phyloP scores from a whole-genome alignment of 2,329 filamentous ascomycete genomes.

The Drechmeria coniospora region DNA sequence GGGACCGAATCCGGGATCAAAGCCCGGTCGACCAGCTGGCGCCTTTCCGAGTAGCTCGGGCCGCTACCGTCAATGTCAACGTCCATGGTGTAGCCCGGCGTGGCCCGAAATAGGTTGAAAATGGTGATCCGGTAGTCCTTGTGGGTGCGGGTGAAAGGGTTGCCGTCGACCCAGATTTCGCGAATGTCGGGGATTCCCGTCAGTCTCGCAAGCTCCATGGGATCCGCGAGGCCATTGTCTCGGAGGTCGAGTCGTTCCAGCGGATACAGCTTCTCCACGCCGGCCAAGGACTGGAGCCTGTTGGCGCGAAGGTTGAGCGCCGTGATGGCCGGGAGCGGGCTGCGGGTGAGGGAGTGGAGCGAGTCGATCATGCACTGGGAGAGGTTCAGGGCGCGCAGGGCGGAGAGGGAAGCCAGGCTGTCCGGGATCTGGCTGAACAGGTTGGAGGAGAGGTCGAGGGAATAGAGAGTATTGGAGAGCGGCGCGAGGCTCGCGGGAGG shows the following conservation, averaged over 20 bases:
- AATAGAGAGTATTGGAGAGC: conserved; percentile 75
- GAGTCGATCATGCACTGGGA: conserved; percentile 98
- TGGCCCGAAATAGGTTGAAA: conserved; percentile 88
- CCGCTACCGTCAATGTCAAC: conserved; percentile 74
- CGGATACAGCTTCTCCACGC: conserved; percentile 76
- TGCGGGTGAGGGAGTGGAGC: conserved; percentile 70
- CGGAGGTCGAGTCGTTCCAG: conserved; percentile 81
- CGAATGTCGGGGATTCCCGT: conserved; percentile 83
- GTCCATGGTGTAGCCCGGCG: conserved; percentile 81
- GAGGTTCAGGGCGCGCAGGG: conserved; percentile 81
- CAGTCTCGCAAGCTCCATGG: conserved; percentile 74
- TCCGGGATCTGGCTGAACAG: conserved; percentile 91
- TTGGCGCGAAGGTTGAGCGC: conserved; percentile 86
- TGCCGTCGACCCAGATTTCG: conserved; percentile 84
- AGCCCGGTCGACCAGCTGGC: conserved; percentile 67
- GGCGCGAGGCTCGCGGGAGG: conserved; percentile 61
- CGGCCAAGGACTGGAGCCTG: conserved; percentile 70
- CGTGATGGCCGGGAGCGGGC: conserved; percentile 81
- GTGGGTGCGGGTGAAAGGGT: conserved; percentile 82
- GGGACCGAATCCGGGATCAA: conserved; percentile 63
- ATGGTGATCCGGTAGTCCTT: conserved; percentile 74
- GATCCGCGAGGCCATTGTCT: conserved; percentile 84
- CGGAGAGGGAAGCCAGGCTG: conserved; percentile 69
- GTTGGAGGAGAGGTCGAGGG: conserved; percentile 83
- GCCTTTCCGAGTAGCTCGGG: conserved; percentile 73